Evolutionary conservation across 805 yeast species (phyloP).

Genomic region (Wickerhamiella dianesei): DNA sequence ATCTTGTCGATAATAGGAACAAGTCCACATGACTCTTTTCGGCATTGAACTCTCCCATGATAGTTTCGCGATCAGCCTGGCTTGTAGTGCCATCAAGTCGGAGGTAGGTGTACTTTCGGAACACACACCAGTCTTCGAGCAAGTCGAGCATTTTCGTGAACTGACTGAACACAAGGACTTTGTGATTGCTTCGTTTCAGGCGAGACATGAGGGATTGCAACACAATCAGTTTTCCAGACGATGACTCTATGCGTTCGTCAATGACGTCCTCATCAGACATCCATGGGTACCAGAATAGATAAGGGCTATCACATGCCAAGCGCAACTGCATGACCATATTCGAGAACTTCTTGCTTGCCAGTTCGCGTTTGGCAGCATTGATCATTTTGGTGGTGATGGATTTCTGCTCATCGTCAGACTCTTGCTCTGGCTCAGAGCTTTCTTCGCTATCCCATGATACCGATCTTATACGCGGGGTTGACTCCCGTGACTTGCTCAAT

Average conservation of each 20-base stretch:
- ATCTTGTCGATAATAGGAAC: slow-evolving; percentile 75
- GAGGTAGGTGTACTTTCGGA: slow-evolving; percentile 34
- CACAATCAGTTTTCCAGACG: slow-evolving; percentile 62
- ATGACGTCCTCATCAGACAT: slow-evolving; percentile 28
- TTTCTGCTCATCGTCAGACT: neutral
- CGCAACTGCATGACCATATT: slow-evolving; percentile 76
- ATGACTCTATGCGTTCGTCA: slow-evolving; percentile 32
- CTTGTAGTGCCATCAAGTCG: slow-evolving; percentile 67
- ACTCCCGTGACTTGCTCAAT: neutral
- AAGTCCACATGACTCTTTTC: slow-evolving; percentile 29
- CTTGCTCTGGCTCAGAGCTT: neutral
- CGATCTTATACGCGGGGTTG: slow-evolving; percentile 1
- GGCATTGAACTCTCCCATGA: slow-evolving; percentile 41
- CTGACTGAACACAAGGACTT: slow-evolving; percentile 73
- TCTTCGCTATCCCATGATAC: neutral
- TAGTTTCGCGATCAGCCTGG: slow-evolving; percentile 51
- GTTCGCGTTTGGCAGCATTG: slow-evolving; percentile 26
- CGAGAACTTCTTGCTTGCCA: slow-evolving; percentile 41
- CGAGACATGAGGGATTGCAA: slow-evolving; percentile 47
- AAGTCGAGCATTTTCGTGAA: slow-evolving; percentile 75
- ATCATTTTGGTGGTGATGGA: slow-evolving; percentile 7
- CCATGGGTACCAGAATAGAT: slow-evolving; percentile 71
- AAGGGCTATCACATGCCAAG: slow-evolving; percentile 75
- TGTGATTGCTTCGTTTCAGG: slow-evolving; percentile 42
- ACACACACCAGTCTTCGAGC: slow-evolving; percentile 56